A percentile compares a stretch with the other conserved stretches of the same genome.
These are phyloP conservation scores for Cavenderia fasciculata DNA, from an alignment of 78 protist species.

Conservation along the genomic window DNA sequence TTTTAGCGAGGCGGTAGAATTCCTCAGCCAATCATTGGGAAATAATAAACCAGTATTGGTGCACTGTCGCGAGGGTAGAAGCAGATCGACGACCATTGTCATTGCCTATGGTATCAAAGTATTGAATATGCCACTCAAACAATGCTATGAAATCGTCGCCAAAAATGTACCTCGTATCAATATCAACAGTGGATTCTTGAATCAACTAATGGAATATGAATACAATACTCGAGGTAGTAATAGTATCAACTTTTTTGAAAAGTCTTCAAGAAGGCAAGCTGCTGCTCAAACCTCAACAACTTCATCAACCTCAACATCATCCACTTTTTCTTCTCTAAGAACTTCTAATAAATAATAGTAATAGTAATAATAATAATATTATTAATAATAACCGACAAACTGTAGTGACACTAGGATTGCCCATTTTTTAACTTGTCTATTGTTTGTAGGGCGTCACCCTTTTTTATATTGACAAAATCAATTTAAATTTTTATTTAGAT, in stretches of 20 bases:
- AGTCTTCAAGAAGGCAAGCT: too few species aligned
- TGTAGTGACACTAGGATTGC: too few species aligned
- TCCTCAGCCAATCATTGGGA: neutral
- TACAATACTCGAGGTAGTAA: constrained; percentile 1
- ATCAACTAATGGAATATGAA: constrained; percentile 64
- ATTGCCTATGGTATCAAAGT: constrained; percentile 48
- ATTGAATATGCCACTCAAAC: neutral
- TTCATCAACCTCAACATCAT: too few species aligned
- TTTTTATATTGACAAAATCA: too few species aligned
- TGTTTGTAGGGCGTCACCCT: too few species aligned
- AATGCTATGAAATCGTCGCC: constrained; percentile 25
- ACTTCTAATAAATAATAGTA: too few species aligned
- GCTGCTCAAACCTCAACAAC: too few species aligned
- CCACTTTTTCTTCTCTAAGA: too few species aligned
- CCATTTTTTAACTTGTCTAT: too few species aligned
- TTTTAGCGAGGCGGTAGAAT: constrained; percentile 6
- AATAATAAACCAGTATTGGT: constrained; percentile 1
- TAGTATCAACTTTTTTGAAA: constrained; percentile 21
- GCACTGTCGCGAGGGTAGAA: constrained; percentile 50
- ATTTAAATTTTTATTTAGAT: too few species aligned
- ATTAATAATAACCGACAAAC: too few species aligned
- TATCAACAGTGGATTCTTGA: constrained; percentile 46
- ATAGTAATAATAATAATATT: too few species aligned
- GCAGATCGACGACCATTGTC: constrained; percentile 43
- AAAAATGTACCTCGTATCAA: constrained; percentile 22